These are phyloP conservation scores for Entomortierella chlamydospora DNA, from an alignment of 192 early-diverging fungal species.

Conservation along the genomic window DNA sequence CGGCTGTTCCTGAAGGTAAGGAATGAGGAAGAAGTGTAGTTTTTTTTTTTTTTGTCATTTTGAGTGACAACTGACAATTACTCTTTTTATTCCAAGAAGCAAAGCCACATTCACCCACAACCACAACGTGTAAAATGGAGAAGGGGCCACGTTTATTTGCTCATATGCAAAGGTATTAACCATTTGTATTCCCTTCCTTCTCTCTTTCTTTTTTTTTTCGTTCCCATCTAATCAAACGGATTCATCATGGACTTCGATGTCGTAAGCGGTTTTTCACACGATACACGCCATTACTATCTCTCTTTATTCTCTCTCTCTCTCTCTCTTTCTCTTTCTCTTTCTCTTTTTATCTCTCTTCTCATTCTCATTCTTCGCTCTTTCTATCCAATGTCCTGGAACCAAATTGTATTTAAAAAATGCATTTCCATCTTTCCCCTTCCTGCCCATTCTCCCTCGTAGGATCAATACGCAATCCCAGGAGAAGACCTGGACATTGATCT, in stretches of 20 bases:
- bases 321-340: background rate
- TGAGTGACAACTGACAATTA: no score
- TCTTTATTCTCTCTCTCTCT: background rate
- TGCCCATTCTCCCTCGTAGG: background rate
- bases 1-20: background rate
- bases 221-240: background rate
- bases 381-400: no score
- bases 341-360: background rate
- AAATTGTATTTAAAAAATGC: no score
- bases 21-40: no score
- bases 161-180: no score
- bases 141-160: no score
- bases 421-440: background rate
- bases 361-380: background rate
- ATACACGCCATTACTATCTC: background rate
- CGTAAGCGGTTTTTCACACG: conserved; percentile 18
- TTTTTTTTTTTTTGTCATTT: no score
- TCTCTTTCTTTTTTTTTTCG: background rate
- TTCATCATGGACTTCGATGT: conserved; percentile 23
- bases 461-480: conserved; percentile 27
- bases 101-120: no score
- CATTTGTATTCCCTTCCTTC: background rate
- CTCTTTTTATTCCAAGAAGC: no score
- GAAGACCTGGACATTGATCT: conserved; percentile 36
- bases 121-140: no score